phyloP scores from a whole-genome alignment of 2,329 filamentous ascomycete genomes.

The Xylariaceae sp. region DNA sequence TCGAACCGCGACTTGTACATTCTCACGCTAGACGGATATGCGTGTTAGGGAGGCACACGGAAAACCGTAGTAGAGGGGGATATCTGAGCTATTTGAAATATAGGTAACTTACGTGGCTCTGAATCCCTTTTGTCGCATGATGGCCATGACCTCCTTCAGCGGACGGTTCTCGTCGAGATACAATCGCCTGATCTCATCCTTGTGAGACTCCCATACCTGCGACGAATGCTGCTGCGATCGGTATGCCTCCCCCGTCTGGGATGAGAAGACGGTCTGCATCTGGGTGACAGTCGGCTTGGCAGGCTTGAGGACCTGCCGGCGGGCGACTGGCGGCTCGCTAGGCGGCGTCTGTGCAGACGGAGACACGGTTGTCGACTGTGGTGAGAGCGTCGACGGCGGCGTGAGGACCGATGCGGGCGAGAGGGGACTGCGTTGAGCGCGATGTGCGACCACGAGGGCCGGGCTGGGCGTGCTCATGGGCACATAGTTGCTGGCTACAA shows the following conservation, averaged over 20 bases:
- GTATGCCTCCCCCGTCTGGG: slow-evolving; percentile 28
- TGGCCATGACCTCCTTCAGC: slow-evolving; percentile 47
- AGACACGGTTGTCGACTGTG: slow-evolving; percentile 20
- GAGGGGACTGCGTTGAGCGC: slow-evolving; percentile 16
- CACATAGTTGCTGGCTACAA: slow-evolving; percentile 18
- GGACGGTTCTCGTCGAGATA: slow-evolving; percentile 46
- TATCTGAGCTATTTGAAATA: too few relatives aligned
- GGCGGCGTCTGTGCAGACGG: slow-evolving; percentile 18
- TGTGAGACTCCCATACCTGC: slow-evolving; percentile 41
- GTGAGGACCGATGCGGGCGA: slow-evolving; percentile 16
- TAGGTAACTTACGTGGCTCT: slow-evolving; percentile 45
- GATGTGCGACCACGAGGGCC: slow-evolving; percentile 21
- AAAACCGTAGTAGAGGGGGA: slow-evolving; percentile 2
- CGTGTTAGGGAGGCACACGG: slow-evolving; percentile 16
- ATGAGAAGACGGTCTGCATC: slow-evolving; percentile 29
- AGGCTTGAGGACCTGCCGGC: slow-evolving; percentile 17
- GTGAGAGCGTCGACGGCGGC: slow-evolving; percentile 15
- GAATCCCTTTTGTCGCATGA: slow-evolving; percentile 46
- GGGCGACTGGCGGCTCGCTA: slow-evolving; percentile 13
- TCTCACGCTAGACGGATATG: slow-evolving; percentile 38
- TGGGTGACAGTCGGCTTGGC: slow-evolving; percentile 21
- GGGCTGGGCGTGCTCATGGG: slow-evolving; percentile 16
- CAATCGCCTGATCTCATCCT: slow-evolving; percentile 39
- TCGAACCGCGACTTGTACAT: slow-evolving; percentile 54
- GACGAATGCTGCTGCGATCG: slow-evolving; percentile 27